Evolutionary conservation across 1,284 basidiomycete genomes (phyloP).

Genomic region (Sporisorium graminicola): DNA sequence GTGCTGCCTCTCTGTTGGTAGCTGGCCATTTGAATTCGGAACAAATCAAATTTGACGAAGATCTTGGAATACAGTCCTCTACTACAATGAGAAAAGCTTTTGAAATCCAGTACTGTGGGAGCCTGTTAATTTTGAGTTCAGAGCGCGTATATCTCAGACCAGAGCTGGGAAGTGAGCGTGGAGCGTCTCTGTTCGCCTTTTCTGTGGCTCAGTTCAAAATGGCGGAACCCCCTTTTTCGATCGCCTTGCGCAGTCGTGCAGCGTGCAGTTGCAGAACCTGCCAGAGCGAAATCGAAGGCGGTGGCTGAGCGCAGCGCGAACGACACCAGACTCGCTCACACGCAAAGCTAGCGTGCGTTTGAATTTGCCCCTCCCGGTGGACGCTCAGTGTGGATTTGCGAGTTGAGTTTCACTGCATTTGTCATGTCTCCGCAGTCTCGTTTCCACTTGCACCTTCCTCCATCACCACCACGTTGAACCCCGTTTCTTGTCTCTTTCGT

Average conservation of each 20-base stretch:
- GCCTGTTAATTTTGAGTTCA: too few species aligned
- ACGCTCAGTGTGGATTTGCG: not conserved
- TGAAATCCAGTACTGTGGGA: not conserved
- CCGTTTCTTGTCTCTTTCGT: not conserved
- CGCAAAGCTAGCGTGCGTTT: not conserved
- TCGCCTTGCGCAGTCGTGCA: constrained; percentile 30
- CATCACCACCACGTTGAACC: not conserved
- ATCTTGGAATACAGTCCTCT: not conserved
- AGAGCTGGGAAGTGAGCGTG: too few species aligned
- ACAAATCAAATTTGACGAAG: too few species aligned
- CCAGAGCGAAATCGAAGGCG: too few species aligned
- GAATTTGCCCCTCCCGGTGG: too few species aligned
- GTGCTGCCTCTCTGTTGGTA: too few species aligned
- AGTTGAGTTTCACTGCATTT: not conserved
- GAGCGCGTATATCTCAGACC: too few species aligned
- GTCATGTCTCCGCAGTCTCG: constrained; percentile 1
- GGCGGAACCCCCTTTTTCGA: constrained; percentile 21
- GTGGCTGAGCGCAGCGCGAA: constrained; percentile 15
- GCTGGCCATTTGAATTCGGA: too few species aligned
- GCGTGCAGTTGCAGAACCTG: constrained; percentile 13
- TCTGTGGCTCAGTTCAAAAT: not conserved
- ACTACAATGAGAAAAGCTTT: constrained; percentile 15
- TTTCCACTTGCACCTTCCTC: not conserved
- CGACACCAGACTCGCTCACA: not conserved
- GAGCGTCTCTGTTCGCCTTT: too few species aligned